Conservation (phyloP, 352 stramenopile species). For the Globisporangium sylvaticum region DNA sequence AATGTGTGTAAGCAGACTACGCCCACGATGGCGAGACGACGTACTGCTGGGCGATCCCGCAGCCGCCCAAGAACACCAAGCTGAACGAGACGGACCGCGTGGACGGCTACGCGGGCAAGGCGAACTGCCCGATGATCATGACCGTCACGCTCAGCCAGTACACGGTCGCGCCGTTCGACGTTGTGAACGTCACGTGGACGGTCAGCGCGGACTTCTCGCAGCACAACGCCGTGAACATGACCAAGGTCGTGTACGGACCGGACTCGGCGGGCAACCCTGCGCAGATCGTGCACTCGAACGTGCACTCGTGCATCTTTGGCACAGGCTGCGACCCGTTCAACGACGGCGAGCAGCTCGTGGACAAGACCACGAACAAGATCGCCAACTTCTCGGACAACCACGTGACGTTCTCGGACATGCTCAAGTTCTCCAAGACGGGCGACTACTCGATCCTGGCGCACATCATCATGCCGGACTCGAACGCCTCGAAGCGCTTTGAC, state of each 20-base stretch:
- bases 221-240: constrained; percentile 46
- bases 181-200: constrained; percentile 45
- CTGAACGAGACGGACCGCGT: constrained; percentile 42
- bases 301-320: constrained; percentile 51
- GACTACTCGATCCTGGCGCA: constrained; percentile 51
- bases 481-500: constrained; percentile 42
- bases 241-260: constrained; percentile 32
- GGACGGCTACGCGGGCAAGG: constrained; percentile 24
- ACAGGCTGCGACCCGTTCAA: constrained; percentile 53
- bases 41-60: constrained; percentile 56
- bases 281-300: constrained; percentile 65
- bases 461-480: constrained; percentile 53
- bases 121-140: constrained; percentile 41
- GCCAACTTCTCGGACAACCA: constrained; percentile 54
- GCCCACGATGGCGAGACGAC: constrained; percentile 33
- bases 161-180: constrained; percentile 29
- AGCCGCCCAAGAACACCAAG: constrained; percentile 33
- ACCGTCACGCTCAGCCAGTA: constrained; percentile 27
- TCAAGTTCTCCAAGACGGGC: constrained; percentile 33
- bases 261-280: constrained; percentile 30
- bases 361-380: constrained; percentile 55
- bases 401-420: constrained; percentile 28
- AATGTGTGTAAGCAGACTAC: constrained; percentile 26
- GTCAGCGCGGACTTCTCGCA: constrained; percentile 40
- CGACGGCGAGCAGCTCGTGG: constrained; percentile 39